A percentile compares a stretch with the other conserved stretches of the same genome.
These are phyloP conservation scores for Themeda triandra DNA, from an alignment of 176 grass and related monocot genomes.

Conservation along the genomic window DNA sequence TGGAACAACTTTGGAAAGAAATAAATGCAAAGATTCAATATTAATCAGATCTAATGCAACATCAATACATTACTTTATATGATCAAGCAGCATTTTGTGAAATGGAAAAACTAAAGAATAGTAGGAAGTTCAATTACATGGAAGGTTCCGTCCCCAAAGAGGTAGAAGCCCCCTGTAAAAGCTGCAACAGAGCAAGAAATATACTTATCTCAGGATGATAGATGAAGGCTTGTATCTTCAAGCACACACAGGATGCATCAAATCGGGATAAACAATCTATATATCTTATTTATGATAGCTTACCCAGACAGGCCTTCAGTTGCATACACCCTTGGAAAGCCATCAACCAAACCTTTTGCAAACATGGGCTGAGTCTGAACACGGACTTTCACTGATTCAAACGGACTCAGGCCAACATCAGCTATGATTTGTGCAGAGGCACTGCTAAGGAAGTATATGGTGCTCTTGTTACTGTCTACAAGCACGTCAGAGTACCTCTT, in stretches of 20 bases:
- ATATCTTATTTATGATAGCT: slow-evolving; percentile 30
- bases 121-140: slow-evolving; percentile 58
- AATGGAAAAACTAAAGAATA: slow-evolving; percentile 4
- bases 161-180: slow-evolving; percentile 94
- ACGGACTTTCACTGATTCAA: slow-evolving; percentile 92
- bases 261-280: not conserved
- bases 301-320: slow-evolving; percentile 89
- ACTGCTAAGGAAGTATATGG: slow-evolving; percentile 78
- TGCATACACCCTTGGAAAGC: slow-evolving; percentile 86
- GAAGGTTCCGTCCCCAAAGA: slow-evolving; percentile 94
- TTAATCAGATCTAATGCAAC: not conserved
- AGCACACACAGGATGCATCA: not conserved
- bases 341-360: slow-evolving; percentile 88
- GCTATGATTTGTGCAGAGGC: slow-evolving; percentile 96
- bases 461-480: slow-evolving; percentile 54
- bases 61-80: slow-evolving; percentile 3
- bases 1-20: not conserved
- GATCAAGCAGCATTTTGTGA: not conserved
- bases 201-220: not conserved
- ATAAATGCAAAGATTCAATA: not conserved
- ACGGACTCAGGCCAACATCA: slow-evolving; percentile 84
- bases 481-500: slow-evolving; percentile 82
- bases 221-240: slow-evolving; percentile 6
- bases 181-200: slow-evolving; percentile 45
- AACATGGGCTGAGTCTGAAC: slow-evolving; percentile 85